phyloP scores from a whole-genome alignment of 352 stramenopile species.

The Phytophthora tentaculata region DNA sequence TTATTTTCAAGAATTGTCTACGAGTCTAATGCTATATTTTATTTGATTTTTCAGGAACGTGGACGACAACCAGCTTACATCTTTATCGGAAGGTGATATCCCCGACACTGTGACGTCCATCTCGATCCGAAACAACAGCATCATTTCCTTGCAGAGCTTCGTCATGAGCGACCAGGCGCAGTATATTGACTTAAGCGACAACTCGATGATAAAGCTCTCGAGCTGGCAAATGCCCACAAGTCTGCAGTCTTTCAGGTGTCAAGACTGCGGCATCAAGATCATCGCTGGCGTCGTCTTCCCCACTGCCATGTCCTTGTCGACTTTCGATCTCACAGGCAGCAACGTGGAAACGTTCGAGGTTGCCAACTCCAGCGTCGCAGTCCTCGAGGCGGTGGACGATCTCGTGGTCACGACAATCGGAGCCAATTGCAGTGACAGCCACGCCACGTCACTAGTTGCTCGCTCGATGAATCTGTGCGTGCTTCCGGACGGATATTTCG shows the following conservation, averaged over 20 bases:
- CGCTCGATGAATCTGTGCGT: slow-evolving; percentile 42
- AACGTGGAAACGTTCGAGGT: slow-evolving; percentile 40
- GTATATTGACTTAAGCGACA: slow-evolving; percentile 44
- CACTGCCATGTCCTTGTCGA: slow-evolving; percentile 24
- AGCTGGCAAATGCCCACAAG: slow-evolving; percentile 38
- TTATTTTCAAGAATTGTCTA: too few species aligned
- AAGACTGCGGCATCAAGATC: slow-evolving; percentile 38
- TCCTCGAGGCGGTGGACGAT: slow-evolving; percentile 37
- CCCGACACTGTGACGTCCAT: slow-evolving; percentile 32
- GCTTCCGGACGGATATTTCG: slow-evolving; percentile 38
- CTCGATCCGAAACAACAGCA: slow-evolving; percentile 47
- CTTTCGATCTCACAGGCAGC: slow-evolving; percentile 40
- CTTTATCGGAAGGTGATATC: slow-evolving; percentile 25
- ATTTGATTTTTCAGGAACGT: slow-evolving; percentile 24
- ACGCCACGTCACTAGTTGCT: slow-evolving; percentile 17
- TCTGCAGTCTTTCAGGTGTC: slow-evolving; percentile 41
- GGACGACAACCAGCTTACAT: slow-evolving; percentile 30
- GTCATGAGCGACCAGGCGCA: slow-evolving; percentile 18
- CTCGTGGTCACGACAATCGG: slow-evolving; percentile 38
- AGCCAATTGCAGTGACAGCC: slow-evolving; percentile 34
- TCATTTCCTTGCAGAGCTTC: slow-evolving; percentile 41
- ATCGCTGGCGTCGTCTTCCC: slow-evolving; percentile 40
- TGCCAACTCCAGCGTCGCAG: slow-evolving; percentile 36
- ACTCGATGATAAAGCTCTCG: slow-evolving; percentile 30
- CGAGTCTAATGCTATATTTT: slow-evolving; percentile 12